Conservation (phyloP, 495 filamentous ascomycete species). For the Friedmanniomyces simplex region DNA sequence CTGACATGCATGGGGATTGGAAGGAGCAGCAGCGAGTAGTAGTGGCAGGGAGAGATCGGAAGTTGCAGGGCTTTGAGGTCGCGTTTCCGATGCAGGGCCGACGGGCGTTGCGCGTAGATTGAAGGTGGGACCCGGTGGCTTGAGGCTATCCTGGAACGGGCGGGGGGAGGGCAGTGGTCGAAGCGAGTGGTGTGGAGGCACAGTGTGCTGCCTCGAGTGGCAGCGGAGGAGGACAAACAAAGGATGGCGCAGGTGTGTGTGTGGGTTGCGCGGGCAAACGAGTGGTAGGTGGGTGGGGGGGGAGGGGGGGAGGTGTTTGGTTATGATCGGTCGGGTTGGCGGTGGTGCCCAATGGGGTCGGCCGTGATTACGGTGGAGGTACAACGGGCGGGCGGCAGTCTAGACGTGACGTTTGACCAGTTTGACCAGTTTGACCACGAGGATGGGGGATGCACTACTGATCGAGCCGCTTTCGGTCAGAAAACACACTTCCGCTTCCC, state of each 20-base stretch:
- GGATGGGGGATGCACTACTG: background rate
- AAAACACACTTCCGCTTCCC: background rate
- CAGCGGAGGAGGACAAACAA: background rate
- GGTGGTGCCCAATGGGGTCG: background rate
- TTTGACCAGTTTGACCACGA: no score
- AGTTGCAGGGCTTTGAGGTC: background rate
- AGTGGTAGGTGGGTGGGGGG: background rate
- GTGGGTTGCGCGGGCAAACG: no score
- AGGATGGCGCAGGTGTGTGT: background rate
- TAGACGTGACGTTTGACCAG: background rate
- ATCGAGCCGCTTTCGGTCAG: background rate
- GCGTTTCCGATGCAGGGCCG: background rate
- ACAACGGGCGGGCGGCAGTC: background rate
- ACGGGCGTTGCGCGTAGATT: conserved; percentile 7
- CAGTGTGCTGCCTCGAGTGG: background rate
- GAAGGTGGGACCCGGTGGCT: background rate
- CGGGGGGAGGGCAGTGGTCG: background rate
- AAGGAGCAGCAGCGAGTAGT: background rate
- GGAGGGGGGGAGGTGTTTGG: no score
- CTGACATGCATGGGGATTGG: background rate
- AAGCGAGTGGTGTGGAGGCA: background rate
- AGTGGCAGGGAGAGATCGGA: background rate
- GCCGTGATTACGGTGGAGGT: background rate
- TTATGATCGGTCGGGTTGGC: background rate
- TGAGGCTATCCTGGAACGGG: background rate